phyloP scores from a whole-genome alignment of 495 filamentous ascomycete species.

The Tuber indicum region DNA sequence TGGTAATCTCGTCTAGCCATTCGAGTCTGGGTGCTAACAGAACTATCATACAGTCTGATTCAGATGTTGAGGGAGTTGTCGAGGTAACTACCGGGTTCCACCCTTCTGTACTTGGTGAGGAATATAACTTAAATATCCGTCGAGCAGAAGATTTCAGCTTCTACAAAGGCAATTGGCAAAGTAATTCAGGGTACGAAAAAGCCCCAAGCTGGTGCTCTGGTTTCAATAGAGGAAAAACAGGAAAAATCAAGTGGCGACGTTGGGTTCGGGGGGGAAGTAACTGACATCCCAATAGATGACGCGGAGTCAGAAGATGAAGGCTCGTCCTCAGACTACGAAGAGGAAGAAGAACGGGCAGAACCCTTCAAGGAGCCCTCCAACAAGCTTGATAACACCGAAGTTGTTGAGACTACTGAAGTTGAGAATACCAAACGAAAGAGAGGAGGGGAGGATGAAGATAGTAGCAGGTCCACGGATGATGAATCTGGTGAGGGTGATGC shows the following conservation, averaged over 20 bases:
- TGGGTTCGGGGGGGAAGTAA: neutral
- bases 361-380: neutral
- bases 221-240: neutral
- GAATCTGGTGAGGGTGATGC: neutral
- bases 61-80: neutral
- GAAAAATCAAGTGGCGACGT: neutral
- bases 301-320: neutral
- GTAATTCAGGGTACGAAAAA: neutral
- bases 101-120: neutral
- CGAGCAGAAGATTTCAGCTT: neutral
- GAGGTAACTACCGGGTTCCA: neutral
- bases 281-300: neutral
- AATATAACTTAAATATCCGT: neutral
- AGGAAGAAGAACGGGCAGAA: neutral
- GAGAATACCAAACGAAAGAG: neutral
- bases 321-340: neutral
- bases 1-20: neutral
- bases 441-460: neutral
- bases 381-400: neutral
- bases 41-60: neutral
- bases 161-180: neutral
- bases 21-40: neutral
- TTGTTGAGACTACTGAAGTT: neutral
- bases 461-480: neutral
- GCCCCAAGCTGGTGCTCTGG: neutral